Percentiles rank a stretch among this genome's conserved stretches.
Conservation (phyloP, 768 basidiomycete genomes). For the Coprinellus micaceus region DNA sequence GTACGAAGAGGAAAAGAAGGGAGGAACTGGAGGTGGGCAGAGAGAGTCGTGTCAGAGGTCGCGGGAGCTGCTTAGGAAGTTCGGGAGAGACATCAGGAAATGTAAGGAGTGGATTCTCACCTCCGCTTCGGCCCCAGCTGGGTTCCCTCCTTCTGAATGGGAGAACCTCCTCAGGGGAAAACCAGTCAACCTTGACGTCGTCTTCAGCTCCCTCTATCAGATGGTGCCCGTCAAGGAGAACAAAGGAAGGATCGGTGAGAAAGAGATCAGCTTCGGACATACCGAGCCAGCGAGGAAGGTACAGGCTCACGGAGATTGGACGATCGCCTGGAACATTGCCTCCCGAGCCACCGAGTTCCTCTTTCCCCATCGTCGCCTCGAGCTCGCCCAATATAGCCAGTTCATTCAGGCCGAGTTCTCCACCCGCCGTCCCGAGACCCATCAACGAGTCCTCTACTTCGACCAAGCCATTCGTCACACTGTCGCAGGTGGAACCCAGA, state of each 20-base stretch:
- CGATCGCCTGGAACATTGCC: conserved; percentile 18
- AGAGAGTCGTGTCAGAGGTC: too few species aligned
- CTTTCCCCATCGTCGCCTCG: conserved; percentile 23
- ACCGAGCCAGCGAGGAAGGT: conserved; percentile 13
- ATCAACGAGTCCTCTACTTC: conserved; percentile 23
- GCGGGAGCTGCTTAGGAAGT: too few species aligned
- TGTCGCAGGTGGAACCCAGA: conserved; percentile 15
- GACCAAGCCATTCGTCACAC: conserved; percentile 27
- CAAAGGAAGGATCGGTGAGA: conserved; percentile 14
- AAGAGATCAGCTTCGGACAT: conserved; percentile 12
- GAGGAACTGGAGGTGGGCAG: background rate
- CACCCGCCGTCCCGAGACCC: conserved; percentile 4
- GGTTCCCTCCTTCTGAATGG: conserved; percentile 23
- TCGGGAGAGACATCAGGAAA: background rate
- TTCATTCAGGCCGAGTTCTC: conserved; percentile 24
- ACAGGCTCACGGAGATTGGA: conserved; percentile 20
- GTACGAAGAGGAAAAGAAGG: background rate
- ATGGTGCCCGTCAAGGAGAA: conserved; percentile 9
- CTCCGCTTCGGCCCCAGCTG: background rate
- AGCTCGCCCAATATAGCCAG: conserved; percentile 23
- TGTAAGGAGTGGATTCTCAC: conserved; percentile 4
- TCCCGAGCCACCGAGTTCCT: conserved; percentile 18
- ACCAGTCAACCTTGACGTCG: conserved; percentile 25
- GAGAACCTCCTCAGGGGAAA: conserved; percentile 21
- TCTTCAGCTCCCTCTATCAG: conserved; percentile 19